A percentile compares a stretch with the other conserved stretches of the same genome.
These are phyloP conservation scores for Emericellopsis cladophorae DNA, from an alignment of 2,329 filamentous ascomycete genomes.

Conservation along the genomic window DNA sequence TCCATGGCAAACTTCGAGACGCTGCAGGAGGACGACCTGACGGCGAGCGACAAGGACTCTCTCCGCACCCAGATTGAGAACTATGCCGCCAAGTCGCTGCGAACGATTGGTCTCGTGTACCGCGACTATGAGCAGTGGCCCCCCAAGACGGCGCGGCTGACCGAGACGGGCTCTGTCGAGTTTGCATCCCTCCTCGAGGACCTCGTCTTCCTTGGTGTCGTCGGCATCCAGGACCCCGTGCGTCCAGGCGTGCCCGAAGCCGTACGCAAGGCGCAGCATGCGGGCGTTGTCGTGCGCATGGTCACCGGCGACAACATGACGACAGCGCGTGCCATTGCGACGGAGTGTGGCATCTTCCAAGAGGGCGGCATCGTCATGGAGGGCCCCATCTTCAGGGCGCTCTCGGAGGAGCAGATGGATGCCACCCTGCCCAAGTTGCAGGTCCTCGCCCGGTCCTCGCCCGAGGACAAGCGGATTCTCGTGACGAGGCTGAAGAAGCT, in stretches of 20 bases:
- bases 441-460: constrained; percentile 45
- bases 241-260: constrained; percentile 51
- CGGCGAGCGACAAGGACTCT: constrained; percentile 30
- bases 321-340: constrained; percentile 51
- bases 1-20: constrained; percentile 31
- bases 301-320: constrained; percentile 58
- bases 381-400: constrained; percentile 46
- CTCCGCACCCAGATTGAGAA: constrained; percentile 36
- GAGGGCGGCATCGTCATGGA: constrained; percentile 53
- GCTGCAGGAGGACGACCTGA: constrained; percentile 6
- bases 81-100: constrained; percentile 53
- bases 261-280: constrained; percentile 48
- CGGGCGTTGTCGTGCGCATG: constrained; percentile 59
- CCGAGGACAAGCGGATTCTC: constrained; percentile 46
- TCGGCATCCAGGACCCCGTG: constrained; percentile 60
- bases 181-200: constrained; percentile 44
- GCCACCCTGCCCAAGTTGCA: constrained; percentile 32
- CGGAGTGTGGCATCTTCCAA: constrained; percentile 51
- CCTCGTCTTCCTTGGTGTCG: constrained; percentile 60
- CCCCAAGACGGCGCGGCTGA: constrained; percentile 47
- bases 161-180: constrained; percentile 43
- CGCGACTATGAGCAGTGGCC: constrained; percentile 62
- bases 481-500: constrained; percentile 39
- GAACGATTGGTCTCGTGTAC: constrained; percentile 65
- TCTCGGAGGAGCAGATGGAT: constrained; percentile 39